Conservation (phyloP, 257 asterid species). For the Solanum pinnatisectum region DNA sequence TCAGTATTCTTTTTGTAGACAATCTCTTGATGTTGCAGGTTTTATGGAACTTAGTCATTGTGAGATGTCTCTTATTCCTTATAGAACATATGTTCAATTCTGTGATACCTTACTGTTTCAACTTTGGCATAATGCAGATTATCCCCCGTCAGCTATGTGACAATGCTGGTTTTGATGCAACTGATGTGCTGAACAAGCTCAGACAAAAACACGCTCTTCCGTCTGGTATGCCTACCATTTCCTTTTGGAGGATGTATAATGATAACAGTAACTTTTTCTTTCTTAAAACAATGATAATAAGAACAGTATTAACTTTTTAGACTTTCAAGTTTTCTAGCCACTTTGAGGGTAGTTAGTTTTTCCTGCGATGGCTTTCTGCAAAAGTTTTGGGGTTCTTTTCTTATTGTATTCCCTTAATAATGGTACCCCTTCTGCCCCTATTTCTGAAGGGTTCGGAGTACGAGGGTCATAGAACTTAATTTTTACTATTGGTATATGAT, state of each 20-base stretch:
- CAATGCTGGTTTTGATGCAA: constrained; percentile 86
- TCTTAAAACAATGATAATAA: neutral
- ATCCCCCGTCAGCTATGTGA: constrained; percentile 62
- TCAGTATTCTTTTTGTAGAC: neutral
- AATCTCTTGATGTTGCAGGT: neutral
- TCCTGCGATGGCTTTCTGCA: neutral
- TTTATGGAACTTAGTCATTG: neutral
- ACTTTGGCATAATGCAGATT: constrained; percentile 22
- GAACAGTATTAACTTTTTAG: neutral
- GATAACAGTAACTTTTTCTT: neutral
- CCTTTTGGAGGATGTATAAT: neutral
- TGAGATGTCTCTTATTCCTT: neutral
- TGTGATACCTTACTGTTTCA: neutral
- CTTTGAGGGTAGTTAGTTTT: neutral
- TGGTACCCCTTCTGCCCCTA: neutral
- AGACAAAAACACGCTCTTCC: constrained; percentile 93
- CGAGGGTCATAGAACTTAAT: neutral
- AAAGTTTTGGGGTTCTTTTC: neutral
- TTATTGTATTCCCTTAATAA: neutral
- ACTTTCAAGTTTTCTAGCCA: neutral
- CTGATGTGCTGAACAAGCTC: constrained; percentile 89
- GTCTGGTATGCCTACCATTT: constrained; percentile 46
- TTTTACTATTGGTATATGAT: neutral
- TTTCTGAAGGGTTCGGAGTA: neutral
- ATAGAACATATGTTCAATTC: neutral